Percentiles rank a stretch among this genome's conserved stretches.
These are phyloP conservation scores for Coemansia reversa DNA, from an alignment of 192 early-diverging fungal species.

Conservation along the genomic window DNA sequence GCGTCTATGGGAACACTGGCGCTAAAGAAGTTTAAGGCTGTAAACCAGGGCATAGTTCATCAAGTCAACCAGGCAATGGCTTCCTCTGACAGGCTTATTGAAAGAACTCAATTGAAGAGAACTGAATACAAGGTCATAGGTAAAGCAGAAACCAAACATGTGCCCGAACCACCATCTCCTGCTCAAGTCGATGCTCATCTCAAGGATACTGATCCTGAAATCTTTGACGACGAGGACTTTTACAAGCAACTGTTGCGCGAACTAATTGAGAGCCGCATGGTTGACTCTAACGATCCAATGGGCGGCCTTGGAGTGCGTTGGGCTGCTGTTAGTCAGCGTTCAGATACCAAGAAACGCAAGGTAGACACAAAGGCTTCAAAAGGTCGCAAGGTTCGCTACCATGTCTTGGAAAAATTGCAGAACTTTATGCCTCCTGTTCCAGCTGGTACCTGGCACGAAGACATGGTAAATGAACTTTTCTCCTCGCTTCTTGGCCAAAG, in stretches of 20 bases:
- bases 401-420: conserved; percentile 93
- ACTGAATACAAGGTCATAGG: conserved; percentile 62
- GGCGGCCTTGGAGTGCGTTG: conserved; percentile 72
- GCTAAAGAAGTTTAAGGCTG: conserved; percentile 93
- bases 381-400: conserved; percentile 88
- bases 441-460: conserved; percentile 87
- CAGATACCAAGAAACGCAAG: conserved; percentile 61
- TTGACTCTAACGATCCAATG: conserved; percentile 86
- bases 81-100: conserved; percentile 75
- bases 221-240: conserved; percentile 97
- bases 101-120: conserved; percentile 84
- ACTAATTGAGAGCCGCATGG: conserved; percentile 91
- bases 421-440: conserved; percentile 96
- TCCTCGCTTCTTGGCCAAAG: conserved; percentile 75
- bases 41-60: conserved; percentile 78
- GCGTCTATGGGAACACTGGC: conserved; percentile 65
- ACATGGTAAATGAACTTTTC: conserved; percentile 91
- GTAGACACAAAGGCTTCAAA: conserved; percentile 91
- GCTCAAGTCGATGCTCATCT: conserved; percentile 63
- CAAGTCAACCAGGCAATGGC: conserved; percentile 73
- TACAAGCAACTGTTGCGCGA: conserved; percentile 93
- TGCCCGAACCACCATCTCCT: conserved; percentile 6
- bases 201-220: conserved; percentile 58
- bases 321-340: conserved; percentile 73
- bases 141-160: conserved; percentile 1